A percentile compares a stretch with the other conserved stretches of the same genome.
These are phyloP conservation scores for Arthrinium puccinioides DNA, from an alignment of 2,329 filamentous ascomycete genomes.

Conservation along the genomic window DNA sequence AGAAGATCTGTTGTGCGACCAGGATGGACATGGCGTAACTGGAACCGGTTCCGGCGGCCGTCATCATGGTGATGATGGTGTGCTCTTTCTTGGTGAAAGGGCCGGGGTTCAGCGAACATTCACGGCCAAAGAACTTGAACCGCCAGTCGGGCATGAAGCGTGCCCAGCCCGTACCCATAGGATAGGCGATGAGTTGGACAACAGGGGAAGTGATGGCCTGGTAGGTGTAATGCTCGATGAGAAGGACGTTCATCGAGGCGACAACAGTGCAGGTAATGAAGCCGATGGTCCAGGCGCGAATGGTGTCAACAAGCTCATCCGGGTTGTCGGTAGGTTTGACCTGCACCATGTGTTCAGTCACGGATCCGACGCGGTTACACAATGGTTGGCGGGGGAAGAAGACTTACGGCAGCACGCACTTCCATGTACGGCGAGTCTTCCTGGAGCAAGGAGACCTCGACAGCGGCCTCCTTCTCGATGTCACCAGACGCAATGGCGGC, in stretches of 20 bases:
- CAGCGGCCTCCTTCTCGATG: conserved; percentile 33
- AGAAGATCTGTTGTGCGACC: conserved; percentile 47
- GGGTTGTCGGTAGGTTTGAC: no score
- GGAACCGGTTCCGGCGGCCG: conserved; percentile 40
- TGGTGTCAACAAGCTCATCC: no score
- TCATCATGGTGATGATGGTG: no score
- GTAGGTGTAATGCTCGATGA: no score
- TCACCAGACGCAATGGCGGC: conserved; percentile 36
- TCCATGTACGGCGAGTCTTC: conserved; percentile 53
- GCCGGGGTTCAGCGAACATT: conserved; percentile 33
- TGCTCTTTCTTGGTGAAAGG: conserved; percentile 40
- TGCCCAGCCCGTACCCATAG: conserved; percentile 28
- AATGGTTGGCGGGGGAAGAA: no score
- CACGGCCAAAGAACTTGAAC: conserved; percentile 24
- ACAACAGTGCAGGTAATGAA: no score
- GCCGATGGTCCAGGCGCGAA: no score
- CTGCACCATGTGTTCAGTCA: no score
- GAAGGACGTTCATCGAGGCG: no score
- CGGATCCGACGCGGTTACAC: no score
- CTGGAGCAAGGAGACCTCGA: conserved; percentile 39
- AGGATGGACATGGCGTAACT: conserved; percentile 49
- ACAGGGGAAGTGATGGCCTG: conserved; percentile 47
- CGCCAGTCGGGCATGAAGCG: conserved; percentile 25
- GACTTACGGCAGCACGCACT: no score
- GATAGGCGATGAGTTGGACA: conserved; percentile 48